Base-by-base conservation (phyloP, 2,329 filamentous ascomycete species). In the Herpotrichia juniperi region DNA sequence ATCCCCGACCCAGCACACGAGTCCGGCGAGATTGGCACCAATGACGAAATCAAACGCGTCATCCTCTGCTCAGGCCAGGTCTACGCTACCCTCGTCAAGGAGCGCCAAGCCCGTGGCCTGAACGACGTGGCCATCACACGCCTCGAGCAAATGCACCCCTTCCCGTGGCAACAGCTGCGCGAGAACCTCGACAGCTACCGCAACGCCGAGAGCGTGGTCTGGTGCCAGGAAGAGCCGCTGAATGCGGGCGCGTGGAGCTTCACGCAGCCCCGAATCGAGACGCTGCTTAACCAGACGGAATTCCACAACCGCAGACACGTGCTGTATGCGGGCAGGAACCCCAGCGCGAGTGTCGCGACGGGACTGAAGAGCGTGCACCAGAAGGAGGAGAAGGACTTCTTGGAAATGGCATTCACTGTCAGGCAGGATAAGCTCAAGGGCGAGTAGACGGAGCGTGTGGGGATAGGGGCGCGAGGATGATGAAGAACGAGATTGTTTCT, bases 221-320 rank as follows among this genome's bases (percentile, higher is more conserved):
- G 93, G 93, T 88, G 86, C 64, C 94, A 99, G 79, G 94, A 99
- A 76, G 94, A 99, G 81, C 94, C 94, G 26, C 85, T 99, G 54
- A 99, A 99, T 74, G 94, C 94, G 8, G 94, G 94, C 75, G 91
- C 91, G 42, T 99, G 94, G 94, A 92, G 87, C 73, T 97, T 94
- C 79, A 90, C 88, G n/a, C 94, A 99, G 79, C 94, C 94, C 26
- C 89, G 94, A 71, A 92, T 99, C 59, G 94, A 99, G 85, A 99
- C 93, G 8, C 79, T 99, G 61, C 83, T 99, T 62, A 97, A 97
- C 81, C 77, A 96, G 74, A 97, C 94, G 0, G 79, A 96, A 79
- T 83, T 96, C 79, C 93, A 97, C 80, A 87, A 96, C 78, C 87
- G 90, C 72, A 93, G 96, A 79, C 91, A 96, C 78, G 92, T 97